Percentiles rank a stretch among this genome's conserved stretches.
phyloP scores from a whole-genome alignment of 2,329 filamentous ascomycete species.

The Acephala macrosclerotiorum region DNA sequence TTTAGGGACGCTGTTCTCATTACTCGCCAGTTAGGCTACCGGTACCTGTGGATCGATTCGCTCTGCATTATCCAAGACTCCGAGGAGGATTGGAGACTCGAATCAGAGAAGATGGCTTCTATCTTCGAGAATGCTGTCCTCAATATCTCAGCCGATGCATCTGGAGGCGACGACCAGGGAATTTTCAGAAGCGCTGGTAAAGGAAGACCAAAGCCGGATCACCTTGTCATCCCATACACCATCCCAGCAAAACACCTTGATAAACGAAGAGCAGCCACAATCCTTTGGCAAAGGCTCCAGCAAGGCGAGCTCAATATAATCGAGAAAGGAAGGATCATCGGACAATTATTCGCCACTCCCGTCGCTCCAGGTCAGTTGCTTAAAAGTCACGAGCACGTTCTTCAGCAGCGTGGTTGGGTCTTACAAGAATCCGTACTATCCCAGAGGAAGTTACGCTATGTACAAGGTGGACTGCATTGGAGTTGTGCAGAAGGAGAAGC shows the following conservation, averaged over 20 bases:
- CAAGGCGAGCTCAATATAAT: neutral
- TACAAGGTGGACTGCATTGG: neutral
- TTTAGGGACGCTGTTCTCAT: conserved; percentile 7
- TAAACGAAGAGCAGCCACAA: neutral
- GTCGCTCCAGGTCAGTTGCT: neutral
- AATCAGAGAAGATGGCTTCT: conserved; percentile 9
- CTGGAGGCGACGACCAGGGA: neutral
- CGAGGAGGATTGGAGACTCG: conserved; percentile 6
- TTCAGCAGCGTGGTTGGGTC: neutral
- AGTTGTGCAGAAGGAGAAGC: neutral
- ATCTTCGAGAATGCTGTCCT: conserved; percentile 10
- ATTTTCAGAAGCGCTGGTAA: neutral
- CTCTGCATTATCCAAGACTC: conserved; percentile 18
- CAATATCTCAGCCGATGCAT: conserved; percentile 36
- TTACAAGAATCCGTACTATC: neutral
- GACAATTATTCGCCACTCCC: neutral
- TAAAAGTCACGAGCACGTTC: neutral
- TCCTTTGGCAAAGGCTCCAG: neutral
- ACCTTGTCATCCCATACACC: neutral
- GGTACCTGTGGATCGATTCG: conserved; percentile 18
- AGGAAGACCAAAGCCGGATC: neutral
- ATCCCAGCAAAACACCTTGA: no score
- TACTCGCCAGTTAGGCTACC: conserved; percentile 5
- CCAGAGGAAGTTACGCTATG: neutral
- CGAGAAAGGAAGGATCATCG: neutral